Evolutionary conservation across 2,329 filamentous ascomycete species (phyloP).

Genomic region (Ascochyta viciae-villosae): DNA sequence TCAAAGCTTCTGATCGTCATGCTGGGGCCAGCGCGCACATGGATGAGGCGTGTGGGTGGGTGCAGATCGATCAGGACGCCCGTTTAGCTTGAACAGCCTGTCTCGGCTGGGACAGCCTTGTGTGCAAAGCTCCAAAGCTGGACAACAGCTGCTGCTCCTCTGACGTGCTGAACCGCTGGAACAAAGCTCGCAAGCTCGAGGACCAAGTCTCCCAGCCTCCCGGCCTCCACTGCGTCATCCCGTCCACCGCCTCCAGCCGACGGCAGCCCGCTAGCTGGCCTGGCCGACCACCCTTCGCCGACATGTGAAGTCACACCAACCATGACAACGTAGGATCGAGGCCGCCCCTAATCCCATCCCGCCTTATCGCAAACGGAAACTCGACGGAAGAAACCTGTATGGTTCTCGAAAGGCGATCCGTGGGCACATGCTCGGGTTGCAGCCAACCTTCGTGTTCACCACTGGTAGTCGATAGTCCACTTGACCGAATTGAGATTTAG

Average conservation of each 20-base stretch:
- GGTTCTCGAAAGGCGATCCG: conserved; percentile 7
- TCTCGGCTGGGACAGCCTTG: conserved; percentile 4
- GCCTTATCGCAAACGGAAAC: conserved; percentile 5
- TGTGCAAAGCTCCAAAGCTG: background rate
- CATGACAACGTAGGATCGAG: conserved; percentile 19
- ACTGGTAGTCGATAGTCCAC: background rate
- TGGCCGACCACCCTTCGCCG: conserved; percentile 3
- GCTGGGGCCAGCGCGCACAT: conserved; percentile 27
- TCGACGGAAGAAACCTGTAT: background rate
- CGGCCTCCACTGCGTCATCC: conserved; percentile 15
- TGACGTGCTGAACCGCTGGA: conserved; percentile 2
- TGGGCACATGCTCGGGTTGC: background rate
- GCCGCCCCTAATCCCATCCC: conserved; percentile 3
- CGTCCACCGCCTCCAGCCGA: conserved; percentile 13
- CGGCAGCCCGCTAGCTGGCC: conserved; percentile 11
- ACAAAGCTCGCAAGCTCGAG: background rate
- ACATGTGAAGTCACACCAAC: conserved; percentile 16
- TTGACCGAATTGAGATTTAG: background rate
- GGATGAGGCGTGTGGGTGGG: conserved; percentile 19
- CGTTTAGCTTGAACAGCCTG: conserved; percentile 2
- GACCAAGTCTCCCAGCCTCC: background rate
- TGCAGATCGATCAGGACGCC: conserved; percentile 31
- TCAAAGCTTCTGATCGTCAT: conserved; percentile 38
- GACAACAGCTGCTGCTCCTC: background rate
- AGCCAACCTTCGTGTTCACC: background rate